A percentile compares a stretch with the other conserved stretches of the same genome.
Evolutionary conservation across 495 filamentous ascomycete genomes (phyloP).

Genomic region (Lophiostoma macrostomum): DNA sequence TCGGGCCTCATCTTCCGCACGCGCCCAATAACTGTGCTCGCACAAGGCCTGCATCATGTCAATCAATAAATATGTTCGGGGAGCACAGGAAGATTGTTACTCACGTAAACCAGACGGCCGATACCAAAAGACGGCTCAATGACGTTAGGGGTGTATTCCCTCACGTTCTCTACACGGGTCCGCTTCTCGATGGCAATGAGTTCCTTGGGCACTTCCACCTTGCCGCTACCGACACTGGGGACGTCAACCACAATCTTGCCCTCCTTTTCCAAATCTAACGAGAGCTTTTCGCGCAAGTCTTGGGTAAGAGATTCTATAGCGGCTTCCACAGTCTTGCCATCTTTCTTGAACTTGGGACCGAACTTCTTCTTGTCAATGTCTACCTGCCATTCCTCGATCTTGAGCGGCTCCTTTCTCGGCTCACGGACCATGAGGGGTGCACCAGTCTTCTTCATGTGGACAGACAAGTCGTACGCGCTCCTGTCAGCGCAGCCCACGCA

Average conservation of each 20-base stretch:
- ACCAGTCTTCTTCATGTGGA: conserved; percentile 79
- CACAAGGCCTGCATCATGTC: conserved; percentile 47
- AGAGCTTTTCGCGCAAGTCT: conserved; percentile 66
- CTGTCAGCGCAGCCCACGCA: conserved; percentile 83
- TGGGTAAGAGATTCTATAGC: conserved; percentile 65
- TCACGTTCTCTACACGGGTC: conserved; percentile 63
- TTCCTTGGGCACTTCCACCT: conserved; percentile 69
- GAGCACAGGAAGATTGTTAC: neutral
- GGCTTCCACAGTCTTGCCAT: conserved; percentile 68
- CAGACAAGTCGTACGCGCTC: conserved; percentile 74
- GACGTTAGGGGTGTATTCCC: conserved; percentile 73
- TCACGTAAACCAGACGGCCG: conserved; percentile 69
- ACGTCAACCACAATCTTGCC: conserved; percentile 69
- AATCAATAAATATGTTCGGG: neutral
- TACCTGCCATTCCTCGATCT: conserved; percentile 70
- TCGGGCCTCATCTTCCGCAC: conserved; percentile 60
- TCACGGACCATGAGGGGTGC: conserved; percentile 69
- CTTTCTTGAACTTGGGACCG: conserved; percentile 76
- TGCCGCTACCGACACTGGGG: conserved; percentile 58
- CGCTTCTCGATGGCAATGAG: conserved; percentile 68
- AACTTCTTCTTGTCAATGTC: conserved; percentile 82
- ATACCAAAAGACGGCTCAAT: conserved; percentile 87
- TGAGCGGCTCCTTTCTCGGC: conserved; percentile 61
- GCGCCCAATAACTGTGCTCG: conserved; percentile 77
- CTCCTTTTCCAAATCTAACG: conserved; percentile 59